Evolutionary conservation across 2,329 filamentous ascomycete genomes (phyloP), one percentile per base, ranked within the genome.

Genomic region (Beauveria sp.): DNA sequence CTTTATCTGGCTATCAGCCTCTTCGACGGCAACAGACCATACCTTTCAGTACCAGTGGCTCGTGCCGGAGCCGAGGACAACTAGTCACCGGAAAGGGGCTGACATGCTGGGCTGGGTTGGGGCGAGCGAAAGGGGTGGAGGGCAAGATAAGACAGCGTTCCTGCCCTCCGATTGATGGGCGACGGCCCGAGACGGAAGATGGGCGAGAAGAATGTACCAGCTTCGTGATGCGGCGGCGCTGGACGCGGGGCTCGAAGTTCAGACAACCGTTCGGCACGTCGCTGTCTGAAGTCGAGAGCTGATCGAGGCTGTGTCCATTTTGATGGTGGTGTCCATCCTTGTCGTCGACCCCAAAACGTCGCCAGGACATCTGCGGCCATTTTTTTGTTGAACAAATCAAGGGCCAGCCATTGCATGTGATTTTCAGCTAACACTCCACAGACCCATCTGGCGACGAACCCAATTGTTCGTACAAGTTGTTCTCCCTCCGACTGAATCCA

Each of bases 351-450:
- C 52, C 34, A 6, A 55, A 43, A 10, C 22, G 48, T 40, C 44
- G 34, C 47, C 47, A 51, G 30, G n/a, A 20, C 24, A 50, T 6
- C 18, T 30, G 16, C 9, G 18, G 34, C 18, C 37, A 44, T 18
- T 30, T 59, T 57, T 58, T 59, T 59, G 56, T 59, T 59, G 56
- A 59, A 59, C 56, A 59, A 59, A 40, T 59, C 56, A 51, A 30
- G 37, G 46, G 46, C 34, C 5, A 4, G 24, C 10, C 3, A 43
- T 58, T 59, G 56, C 56, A 59, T 59, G 56, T 59, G 56, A 59
- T 59, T 51, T 50, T 59, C 47, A 59, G 57, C 57, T 40, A 53
- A 20, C 57, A 47, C 57, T 54, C 57, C 57, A 59, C 57, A 53
- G 48, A 37, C 57, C 57, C 57, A 53, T 59, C 48, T 12, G 3